Percentiles rank a stretch among this genome's conserved stretches.
Evolutionary conservation across 306 rosid genomes (phyloP).

Genomic region (Corylus avellana): DNA sequence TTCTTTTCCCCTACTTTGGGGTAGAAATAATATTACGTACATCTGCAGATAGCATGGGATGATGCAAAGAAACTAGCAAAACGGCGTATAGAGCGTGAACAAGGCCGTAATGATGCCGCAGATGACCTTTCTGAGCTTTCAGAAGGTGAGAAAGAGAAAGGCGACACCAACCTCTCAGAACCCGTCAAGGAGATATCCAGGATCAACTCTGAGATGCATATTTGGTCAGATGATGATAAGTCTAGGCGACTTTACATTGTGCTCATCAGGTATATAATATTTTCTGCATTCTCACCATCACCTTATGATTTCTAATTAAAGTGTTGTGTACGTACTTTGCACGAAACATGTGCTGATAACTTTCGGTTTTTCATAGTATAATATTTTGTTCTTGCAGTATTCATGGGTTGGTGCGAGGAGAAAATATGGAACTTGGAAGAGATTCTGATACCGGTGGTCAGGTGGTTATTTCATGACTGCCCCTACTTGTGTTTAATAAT

Average conservation of each 20-base stretch:
- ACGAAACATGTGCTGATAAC: neutral
- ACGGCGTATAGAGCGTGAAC: slow-evolving; percentile 53
- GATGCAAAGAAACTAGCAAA: slow-evolving; percentile 56
- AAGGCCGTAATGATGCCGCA: slow-evolving; percentile 67
- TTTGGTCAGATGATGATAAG: slow-evolving; percentile 58
- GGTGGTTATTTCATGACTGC: slow-evolving; percentile 33
- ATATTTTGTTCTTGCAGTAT: slow-evolving; percentile 37
- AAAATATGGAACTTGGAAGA: slow-evolving; percentile 86
- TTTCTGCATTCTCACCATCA: neutral
- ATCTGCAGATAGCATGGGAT: slow-evolving; percentile 65
- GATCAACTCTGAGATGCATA: slow-evolving; percentile 50
- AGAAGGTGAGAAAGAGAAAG: slow-evolving; percentile 78
- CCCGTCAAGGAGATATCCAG: slow-evolving; percentile 40
- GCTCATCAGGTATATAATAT: slow-evolving; percentile 49
- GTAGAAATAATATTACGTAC: neutral
- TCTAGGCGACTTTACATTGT: slow-evolving; percentile 66
- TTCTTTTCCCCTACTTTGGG: neutral
- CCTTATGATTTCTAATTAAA: too few relatives aligned
- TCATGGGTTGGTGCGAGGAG: slow-evolving; percentile 85
- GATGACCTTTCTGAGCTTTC: slow-evolving; percentile 76
- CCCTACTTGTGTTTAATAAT: neutral
- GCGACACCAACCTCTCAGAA: slow-evolving; percentile 36
- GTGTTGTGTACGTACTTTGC: too few relatives aligned
- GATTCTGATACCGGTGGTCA: slow-evolving; percentile 92
- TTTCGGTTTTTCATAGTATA: slow-evolving; percentile 3